Conservation (phyloP, 2,329 filamentous ascomycete genomes). For the Fusarium pseudonygamai region DNA sequence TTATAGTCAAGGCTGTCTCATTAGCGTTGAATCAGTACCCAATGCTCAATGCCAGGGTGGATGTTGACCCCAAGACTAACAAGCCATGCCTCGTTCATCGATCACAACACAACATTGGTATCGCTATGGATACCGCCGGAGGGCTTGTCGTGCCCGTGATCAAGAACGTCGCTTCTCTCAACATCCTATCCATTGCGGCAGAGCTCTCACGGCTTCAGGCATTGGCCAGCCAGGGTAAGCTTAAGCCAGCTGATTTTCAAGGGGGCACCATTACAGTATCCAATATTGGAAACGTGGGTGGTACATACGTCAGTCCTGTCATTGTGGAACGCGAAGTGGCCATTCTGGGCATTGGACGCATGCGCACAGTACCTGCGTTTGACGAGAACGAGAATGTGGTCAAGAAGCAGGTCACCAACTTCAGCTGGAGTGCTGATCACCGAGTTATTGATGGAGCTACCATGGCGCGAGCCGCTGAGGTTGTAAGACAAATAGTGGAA, state of each 20-base stretch:
- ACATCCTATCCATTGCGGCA: constrained; percentile 78
- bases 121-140: constrained; percentile 92
- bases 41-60: constrained; percentile 86
- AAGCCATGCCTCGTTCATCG: constrained; percentile 83
- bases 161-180: constrained; percentile 80
- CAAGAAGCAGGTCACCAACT: constrained; percentile 82
- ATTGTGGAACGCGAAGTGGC: constrained; percentile 91
- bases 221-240: constrained; percentile 77
- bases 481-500: constrained; percentile 81
- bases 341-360: constrained; percentile 87
- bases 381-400: constrained; percentile 68
- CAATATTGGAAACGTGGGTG: constrained; percentile 95
- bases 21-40: constrained; percentile 84
- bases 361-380: constrained; percentile 85
- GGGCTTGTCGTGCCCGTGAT: constrained; percentile 94
- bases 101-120: constrained; percentile 89
- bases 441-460: constrained; percentile 94
- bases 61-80: constrained; percentile 61
- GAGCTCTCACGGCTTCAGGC: constrained; percentile 79
- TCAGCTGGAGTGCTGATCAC: constrained; percentile 98
- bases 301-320: constrained; percentile 89
- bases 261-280: constrained; percentile 95
- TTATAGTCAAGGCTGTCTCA: constrained; percentile 95
- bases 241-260: constrained; percentile 77
- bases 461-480: constrained; percentile 88